A percentile compares a stretch with the other conserved stretches of the same genome.
phyloP scores from a whole-genome alignment of 768 basidiomycete species.

The Coprinopsis sp. region DNA sequence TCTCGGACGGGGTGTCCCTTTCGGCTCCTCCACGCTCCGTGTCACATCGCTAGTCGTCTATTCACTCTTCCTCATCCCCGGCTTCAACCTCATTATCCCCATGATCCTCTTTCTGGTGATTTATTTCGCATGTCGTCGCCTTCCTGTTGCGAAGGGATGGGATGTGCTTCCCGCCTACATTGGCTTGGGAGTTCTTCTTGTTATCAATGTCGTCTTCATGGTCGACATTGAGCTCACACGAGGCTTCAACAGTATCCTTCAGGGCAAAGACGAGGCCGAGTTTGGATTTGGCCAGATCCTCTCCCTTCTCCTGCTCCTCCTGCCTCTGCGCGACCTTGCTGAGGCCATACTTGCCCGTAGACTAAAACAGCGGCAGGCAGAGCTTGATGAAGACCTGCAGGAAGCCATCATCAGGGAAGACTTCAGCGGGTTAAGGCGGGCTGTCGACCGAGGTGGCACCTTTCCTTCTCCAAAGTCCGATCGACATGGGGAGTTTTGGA shows the following conservation, averaged over 20 bases:
- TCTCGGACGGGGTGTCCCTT: background rate
- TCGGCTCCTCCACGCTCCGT: background rate
- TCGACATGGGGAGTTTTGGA: too few relatives aligned
- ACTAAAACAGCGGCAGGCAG: too few relatives aligned
- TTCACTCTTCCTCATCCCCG: background rate
- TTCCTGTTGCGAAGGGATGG: background rate
- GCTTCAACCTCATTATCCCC: constrained; percentile 4
- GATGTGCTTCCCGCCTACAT: background rate
- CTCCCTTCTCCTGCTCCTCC: background rate
- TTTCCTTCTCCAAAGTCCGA: too few relatives aligned
- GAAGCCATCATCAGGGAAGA: too few relatives aligned
- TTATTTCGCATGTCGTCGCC: background rate
- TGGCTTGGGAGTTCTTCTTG: background rate
- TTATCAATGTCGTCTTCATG: constrained; percentile 4
- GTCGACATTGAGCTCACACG: constrained; percentile 8
- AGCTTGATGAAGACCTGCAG: too few relatives aligned
- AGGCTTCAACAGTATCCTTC: background rate
- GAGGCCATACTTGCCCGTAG: background rate
- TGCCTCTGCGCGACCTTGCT: constrained; percentile 10
- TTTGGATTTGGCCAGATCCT: constrained; percentile 10
- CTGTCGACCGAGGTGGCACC: too few relatives aligned
- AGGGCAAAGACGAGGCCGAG: constrained; percentile 2
- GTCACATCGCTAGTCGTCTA: constrained; percentile 4
- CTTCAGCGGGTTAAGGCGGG: too few relatives aligned
- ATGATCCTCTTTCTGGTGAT: background rate